phyloP scores from a whole-genome alignment of 805 yeast species.

The Sugiyamaella qingdaonensis region DNA sequence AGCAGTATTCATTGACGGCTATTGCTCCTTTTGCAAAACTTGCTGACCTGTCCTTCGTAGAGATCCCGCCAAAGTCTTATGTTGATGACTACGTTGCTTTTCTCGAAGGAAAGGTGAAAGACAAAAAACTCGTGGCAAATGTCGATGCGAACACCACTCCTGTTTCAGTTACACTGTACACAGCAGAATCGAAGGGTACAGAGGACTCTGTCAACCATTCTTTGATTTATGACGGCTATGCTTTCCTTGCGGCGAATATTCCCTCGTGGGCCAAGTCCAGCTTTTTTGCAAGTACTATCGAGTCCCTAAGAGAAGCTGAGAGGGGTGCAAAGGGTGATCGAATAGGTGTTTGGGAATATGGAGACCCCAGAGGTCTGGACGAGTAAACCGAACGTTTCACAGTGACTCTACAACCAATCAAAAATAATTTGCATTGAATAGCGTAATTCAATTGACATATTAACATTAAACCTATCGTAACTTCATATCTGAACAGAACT shows the following conservation, averaged over 20 bases:
- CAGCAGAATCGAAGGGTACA: conserved; percentile 51
- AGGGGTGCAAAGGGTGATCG: conserved; percentile 46
- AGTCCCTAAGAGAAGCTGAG: conserved; percentile 43
- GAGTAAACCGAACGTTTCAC: conserved; percentile 30
- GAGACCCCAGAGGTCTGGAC: conserved; percentile 57
- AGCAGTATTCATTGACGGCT: conserved; percentile 39
- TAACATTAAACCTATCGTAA: too few species aligned
- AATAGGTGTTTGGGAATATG: conserved; percentile 71
- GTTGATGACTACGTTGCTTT: conserved; percentile 49
- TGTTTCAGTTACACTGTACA: conserved; percentile 47
- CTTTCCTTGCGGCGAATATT: conserved; percentile 40
- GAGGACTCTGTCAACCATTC: conserved; percentile 57
- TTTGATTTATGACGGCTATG: conserved; percentile 57
- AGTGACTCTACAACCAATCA: too few species aligned
- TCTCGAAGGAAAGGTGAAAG: conserved; percentile 50
- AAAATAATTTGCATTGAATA: too few species aligned
- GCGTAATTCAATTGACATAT: too few species aligned
- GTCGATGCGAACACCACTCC: conserved; percentile 37
- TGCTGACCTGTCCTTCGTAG: conserved; percentile 49
- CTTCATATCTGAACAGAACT: too few species aligned
- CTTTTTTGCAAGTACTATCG: conserved; percentile 35
- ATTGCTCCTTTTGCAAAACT: conserved; percentile 54
- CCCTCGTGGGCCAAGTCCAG: conserved; percentile 34
- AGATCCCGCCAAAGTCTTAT: conserved; percentile 62
- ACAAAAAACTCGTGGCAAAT: conserved; percentile 51